These are phyloP conservation scores for Solanum etuberosum DNA, from an alignment of 257 asterid species.

Conservation along the genomic window DNA sequence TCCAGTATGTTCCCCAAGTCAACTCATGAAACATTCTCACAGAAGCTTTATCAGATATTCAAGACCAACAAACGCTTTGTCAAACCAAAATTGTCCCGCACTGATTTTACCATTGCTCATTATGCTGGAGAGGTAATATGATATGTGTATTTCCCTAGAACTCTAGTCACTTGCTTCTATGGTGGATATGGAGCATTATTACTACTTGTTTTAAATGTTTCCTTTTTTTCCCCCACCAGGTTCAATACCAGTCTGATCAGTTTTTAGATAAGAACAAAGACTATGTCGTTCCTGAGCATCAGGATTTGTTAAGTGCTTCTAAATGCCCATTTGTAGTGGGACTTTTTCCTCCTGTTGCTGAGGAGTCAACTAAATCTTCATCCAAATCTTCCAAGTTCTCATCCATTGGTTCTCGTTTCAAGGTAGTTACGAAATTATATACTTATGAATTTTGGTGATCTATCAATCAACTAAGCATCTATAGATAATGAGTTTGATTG, in stretches of 20 bases:
- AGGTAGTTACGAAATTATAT: slow-evolving; percentile 30
- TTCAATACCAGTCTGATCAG: slow-evolving; percentile 83
- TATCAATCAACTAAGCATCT: neutral
- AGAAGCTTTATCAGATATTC: slow-evolving; percentile 93
- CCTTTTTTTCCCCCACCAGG: slow-evolving; percentile 35
- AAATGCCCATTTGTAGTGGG: slow-evolving; percentile 80
- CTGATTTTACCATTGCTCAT: slow-evolving; percentile 84
- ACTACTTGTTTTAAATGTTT: neutral
- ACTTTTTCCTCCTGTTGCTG: slow-evolving; percentile 75
- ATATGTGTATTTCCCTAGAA: slow-evolving; percentile 1
- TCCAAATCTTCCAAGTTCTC: slow-evolving; percentile 89
- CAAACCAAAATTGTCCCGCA: slow-evolving; percentile 92
- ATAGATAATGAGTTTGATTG: neutral
- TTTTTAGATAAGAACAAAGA: slow-evolving; percentile 97
- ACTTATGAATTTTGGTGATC: neutral
- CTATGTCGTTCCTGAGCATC: slow-evolving; percentile 94
- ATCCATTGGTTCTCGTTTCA: slow-evolving; percentile 91
- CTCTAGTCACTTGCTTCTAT: neutral
- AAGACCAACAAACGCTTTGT: slow-evolving; percentile 77
- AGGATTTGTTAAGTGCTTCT: slow-evolving; percentile 69
- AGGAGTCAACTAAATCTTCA: slow-evolving; percentile 75
- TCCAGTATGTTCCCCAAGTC: slow-evolving; percentile 99
- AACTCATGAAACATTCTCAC: slow-evolving; percentile 86
- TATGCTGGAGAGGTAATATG: slow-evolving; percentile 96
- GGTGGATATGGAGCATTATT: slow-evolving; percentile 1